Conservation (phyloP, 495 filamentous ascomycete genomes). For the Durotheca rogersii region DNA sequence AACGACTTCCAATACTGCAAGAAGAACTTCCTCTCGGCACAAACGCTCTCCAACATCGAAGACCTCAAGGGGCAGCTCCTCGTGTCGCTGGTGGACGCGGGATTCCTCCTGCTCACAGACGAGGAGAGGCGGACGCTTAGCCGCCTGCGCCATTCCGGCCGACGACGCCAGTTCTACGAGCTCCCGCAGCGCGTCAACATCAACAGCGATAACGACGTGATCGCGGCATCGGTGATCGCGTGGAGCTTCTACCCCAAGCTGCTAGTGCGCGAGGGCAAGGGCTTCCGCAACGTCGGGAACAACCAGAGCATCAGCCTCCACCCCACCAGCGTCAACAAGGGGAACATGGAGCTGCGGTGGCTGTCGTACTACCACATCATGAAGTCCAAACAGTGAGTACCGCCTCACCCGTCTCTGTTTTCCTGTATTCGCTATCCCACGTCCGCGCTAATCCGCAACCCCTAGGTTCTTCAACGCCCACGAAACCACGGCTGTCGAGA, state of each 20-base stretch:
- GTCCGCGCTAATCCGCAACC: not conserved
- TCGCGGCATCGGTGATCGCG: conserved; percentile 77
- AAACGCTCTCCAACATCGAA: conserved; percentile 86
- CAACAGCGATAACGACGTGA: conserved; percentile 74
- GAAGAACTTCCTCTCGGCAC: conserved; percentile 83
- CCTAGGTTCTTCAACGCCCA: conserved; percentile 78
- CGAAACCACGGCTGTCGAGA: conserved; percentile 79
- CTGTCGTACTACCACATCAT: conserved; percentile 94
- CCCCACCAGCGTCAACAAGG: conserved; percentile 83
- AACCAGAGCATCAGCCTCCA: conserved; percentile 84
- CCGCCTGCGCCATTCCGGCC: conserved; percentile 47
- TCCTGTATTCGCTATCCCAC: not conserved
- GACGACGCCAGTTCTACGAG: conserved; percentile 73
- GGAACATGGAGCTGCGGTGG: conserved; percentile 65
- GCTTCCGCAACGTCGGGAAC: conserved; percentile 85
- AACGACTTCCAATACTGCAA: conserved; percentile 85
- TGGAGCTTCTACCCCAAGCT: conserved; percentile 97
- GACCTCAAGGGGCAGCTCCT: conserved; percentile 90
- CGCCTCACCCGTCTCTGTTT: no score
- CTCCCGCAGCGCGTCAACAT: conserved; percentile 70
- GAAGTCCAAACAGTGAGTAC: conserved; percentile 77
- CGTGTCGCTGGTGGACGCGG: conserved; percentile 76
- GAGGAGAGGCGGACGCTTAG: conserved; percentile 67
- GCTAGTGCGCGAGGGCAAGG: conserved; percentile 79
- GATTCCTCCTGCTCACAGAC: conserved; percentile 69